Percentiles rank a stretch among this genome's conserved stretches.
Evolutionary conservation across 352 stramenopile genomes (phyloP).

Genomic region (Phytophthora sp.): DNA sequence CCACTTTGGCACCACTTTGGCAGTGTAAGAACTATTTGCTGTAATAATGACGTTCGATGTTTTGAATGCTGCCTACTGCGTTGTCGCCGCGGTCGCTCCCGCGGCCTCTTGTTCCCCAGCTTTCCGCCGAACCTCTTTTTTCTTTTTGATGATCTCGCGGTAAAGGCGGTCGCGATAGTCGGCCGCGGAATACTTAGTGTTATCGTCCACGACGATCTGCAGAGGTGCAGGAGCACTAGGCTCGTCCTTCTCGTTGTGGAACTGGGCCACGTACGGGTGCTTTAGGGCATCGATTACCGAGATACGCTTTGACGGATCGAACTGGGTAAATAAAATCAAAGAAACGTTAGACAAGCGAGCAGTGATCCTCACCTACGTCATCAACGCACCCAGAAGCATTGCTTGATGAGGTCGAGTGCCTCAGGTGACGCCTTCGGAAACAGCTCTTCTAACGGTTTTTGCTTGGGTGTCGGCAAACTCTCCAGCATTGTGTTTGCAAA

Average conservation of each 20-base stretch:
- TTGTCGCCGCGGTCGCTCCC: background rate
- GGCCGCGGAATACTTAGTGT: slow-evolving; percentile 93
- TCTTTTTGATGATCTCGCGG: slow-evolving; percentile 93
- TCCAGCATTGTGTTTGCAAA: slow-evolving; percentile 95
- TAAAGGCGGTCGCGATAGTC: slow-evolving; percentile 95
- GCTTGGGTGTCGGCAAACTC: slow-evolving; percentile 80
- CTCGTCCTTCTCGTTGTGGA: slow-evolving; percentile 96
- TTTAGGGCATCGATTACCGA: slow-evolving; percentile 87
- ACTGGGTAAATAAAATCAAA: slow-evolving; percentile 52
- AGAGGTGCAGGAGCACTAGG: slow-evolving; percentile 65
- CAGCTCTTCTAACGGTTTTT: slow-evolving; percentile 83
- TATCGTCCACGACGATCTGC: slow-evolving; percentile 93
- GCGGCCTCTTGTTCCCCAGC: slow-evolving; percentile 29
- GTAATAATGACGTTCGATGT: background rate
- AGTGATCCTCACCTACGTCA: background rate
- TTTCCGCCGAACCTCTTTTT: slow-evolving; percentile 88
- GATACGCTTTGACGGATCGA: slow-evolving; percentile 93
- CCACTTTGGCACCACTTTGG: background rate
- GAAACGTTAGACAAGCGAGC: no score
- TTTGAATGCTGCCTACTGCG: slow-evolving; percentile 12
- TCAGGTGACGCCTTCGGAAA: slow-evolving; percentile 89
- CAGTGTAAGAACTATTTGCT: background rate
- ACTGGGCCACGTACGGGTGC: slow-evolving; percentile 94
- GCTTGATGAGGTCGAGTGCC: slow-evolving; percentile 90
- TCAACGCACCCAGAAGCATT: slow-evolving; percentile 80